Percentiles rank a stretch among this genome's conserved stretches.
phyloP scores from a whole-genome alignment of 345 rosid genomes.

The Aurinia saxatilis region DNA sequence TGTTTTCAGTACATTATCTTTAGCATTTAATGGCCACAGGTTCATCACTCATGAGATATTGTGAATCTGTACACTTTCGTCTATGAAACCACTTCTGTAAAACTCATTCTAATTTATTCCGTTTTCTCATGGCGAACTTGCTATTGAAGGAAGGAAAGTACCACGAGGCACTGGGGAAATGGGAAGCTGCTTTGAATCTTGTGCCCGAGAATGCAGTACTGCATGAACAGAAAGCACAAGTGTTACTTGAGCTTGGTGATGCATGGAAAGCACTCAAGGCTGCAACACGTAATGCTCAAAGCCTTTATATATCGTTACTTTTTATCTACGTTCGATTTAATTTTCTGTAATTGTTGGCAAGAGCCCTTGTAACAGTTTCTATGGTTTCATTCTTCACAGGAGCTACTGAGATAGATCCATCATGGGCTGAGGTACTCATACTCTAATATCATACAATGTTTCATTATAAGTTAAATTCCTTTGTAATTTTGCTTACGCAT shows the following conservation, averaged over 20 bases:
- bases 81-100: background rate
- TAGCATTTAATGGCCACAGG: background rate
- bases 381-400: conserved; percentile 40
- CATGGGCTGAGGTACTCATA: conserved; percentile 72
- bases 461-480: background rate
- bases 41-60: background rate
- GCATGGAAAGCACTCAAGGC: conserved; percentile 80
- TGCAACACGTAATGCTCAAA: conserved; percentile 48
- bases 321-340: background rate
- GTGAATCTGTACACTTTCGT: background rate
- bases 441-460: background rate
- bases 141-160: conserved; percentile 68
- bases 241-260: conserved; percentile 82
- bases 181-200: conserved; percentile 79
- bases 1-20: background rate
- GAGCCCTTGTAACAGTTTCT: background rate
- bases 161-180: conserved; percentile 79
- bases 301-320: background rate
- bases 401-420: conserved; percentile 63
- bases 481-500: background rate
- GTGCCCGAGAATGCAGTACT: conserved; percentile 56
- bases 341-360: background rate
- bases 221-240: conserved; percentile 91
- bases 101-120: background rate
- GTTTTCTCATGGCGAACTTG: background rate